Conservation (phyloP, 1,139 yeast species). For the Yamadazyma taylorii region DNA sequence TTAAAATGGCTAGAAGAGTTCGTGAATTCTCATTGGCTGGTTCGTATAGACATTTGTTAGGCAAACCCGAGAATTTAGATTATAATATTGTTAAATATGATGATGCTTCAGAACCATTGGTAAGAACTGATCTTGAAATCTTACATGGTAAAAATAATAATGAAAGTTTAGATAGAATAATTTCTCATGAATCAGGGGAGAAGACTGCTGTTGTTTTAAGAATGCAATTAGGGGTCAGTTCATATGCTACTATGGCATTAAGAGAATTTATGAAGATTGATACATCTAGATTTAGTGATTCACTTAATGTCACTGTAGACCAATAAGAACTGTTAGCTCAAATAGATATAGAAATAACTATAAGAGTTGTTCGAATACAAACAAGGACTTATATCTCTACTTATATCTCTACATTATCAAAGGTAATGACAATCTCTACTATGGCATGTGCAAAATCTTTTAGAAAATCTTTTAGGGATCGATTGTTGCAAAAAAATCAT, state of each 20-base stretch:
- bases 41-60: constrained; percentile 75
- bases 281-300: constrained; percentile 54
- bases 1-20: constrained; percentile 78
- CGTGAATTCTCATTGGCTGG: constrained; percentile 92
- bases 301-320: constrained; percentile 16
- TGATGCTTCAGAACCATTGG: constrained; percentile 65
- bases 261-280: constrained; percentile 88
- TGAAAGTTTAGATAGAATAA: constrained; percentile 22
- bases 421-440: too few species aligned
- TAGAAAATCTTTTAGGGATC: too few species aligned
- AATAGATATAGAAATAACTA: too few species aligned
- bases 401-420: too few species aligned
- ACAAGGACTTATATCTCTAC: too few species aligned
- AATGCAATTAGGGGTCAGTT: constrained; percentile 79
- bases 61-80: constrained; percentile 64
- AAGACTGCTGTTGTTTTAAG: constrained; percentile 72
- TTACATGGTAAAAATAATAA: constrained; percentile 44
- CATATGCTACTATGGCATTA: constrained; percentile 97
- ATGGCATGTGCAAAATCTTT: too few species aligned
- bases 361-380: too few species aligned
- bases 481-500: too few species aligned
- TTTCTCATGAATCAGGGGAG: constrained; percentile 26
- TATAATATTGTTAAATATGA: constrained; percentile 64
- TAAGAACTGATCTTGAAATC: constrained; percentile 80
- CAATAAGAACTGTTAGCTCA: too few species aligned